Evolutionary conservation across 2,329 filamentous ascomycete genomes (phyloP).

Genomic region (Fusarium pilosicola): DNA sequence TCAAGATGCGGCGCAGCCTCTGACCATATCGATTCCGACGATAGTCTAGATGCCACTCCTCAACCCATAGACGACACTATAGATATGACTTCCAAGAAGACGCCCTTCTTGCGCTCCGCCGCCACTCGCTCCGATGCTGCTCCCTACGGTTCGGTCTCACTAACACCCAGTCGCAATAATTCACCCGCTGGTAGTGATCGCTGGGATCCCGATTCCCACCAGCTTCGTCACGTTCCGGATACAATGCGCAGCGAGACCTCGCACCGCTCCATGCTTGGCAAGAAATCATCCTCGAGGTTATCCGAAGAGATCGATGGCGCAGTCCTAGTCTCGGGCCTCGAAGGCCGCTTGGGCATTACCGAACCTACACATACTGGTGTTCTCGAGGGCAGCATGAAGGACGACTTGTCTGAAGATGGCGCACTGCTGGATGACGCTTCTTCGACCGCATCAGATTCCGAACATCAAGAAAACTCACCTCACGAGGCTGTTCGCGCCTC

Average conservation of each 20-base stretch:
- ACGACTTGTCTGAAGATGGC: slow-evolving; percentile 51
- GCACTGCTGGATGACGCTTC: slow-evolving; percentile 51
- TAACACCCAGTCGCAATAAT: slow-evolving; percentile 49
- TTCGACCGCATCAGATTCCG: slow-evolving; percentile 57
- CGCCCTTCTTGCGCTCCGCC: slow-evolving; percentile 49
- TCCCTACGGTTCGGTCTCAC: slow-evolving; percentile 53
- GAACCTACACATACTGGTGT: slow-evolving; percentile 59
- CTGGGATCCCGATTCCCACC: slow-evolving; percentile 46
- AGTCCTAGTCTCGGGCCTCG: slow-evolving; percentile 62
- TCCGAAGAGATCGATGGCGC: slow-evolving; percentile 64
- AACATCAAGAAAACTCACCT: slow-evolving; percentile 74
- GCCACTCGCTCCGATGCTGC: slow-evolving; percentile 45
- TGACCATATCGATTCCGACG: slow-evolving; percentile 13
- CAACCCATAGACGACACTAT: slow-evolving; percentile 26
- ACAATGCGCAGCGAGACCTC: slow-evolving; percentile 48
- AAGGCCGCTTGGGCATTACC: slow-evolving; percentile 63
- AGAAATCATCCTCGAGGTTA: slow-evolving; percentile 48
- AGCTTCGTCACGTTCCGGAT: slow-evolving; percentile 49
- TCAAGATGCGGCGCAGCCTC: slow-evolving; percentile 23
- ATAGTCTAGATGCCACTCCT: slow-evolving; percentile 41
- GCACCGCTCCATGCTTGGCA: slow-evolving; percentile 46
- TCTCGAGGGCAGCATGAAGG: slow-evolving; percentile 55
- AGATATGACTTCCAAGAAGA: slow-evolving; percentile 51
- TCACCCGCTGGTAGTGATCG: slow-evolving; percentile 51
- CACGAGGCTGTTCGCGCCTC: slow-evolving; percentile 84